A percentile compares a stretch with the other conserved stretches of the same genome.
phyloP scores from a whole-genome alignment of 495 filamentous ascomycete species.

The Neurospora cerealis region DNA sequence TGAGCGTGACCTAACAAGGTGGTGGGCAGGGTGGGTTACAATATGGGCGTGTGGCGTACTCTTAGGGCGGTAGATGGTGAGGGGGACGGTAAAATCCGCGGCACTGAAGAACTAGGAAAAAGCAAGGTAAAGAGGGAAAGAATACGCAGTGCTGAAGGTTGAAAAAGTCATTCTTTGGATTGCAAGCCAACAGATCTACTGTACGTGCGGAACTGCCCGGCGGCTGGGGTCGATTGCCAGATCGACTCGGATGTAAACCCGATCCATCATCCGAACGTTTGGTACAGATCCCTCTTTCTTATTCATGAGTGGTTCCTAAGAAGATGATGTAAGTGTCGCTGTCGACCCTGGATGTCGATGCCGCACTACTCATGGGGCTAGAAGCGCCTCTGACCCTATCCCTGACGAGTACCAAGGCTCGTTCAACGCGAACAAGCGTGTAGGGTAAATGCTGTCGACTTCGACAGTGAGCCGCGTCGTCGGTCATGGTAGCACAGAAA shows the following conservation, averaged over 20 bases:
- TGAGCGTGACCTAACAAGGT: too few relatives aligned
- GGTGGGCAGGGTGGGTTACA: not conserved
- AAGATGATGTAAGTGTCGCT: not conserved
- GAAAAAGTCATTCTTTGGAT: not conserved
- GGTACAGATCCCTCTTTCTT: not conserved
- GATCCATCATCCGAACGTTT: not conserved
- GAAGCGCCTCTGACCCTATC: too few relatives aligned
- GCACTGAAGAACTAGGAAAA: not conserved
- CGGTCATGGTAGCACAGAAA: not conserved
- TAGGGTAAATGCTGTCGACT: not conserved
- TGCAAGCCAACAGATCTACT: not conserved
- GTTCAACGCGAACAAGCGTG: not conserved
- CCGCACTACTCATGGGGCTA: not conserved
- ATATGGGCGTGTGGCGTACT: not conserved
- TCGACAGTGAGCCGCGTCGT: not conserved
- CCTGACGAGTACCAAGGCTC: not conserved
- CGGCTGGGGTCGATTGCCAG: not conserved
- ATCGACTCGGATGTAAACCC: not conserved
- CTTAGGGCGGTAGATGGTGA: not conserved
- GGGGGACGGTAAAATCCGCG: not conserved
- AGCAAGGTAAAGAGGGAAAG: not conserved
- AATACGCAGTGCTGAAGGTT: not conserved
- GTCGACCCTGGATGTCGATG: not conserved
- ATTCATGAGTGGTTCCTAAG: not conserved
- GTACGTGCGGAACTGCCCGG: not conserved